Evolutionary conservation across 768 basidiomycete genomes (phyloP).

Genomic region (Boletus coccyginus): DNA sequence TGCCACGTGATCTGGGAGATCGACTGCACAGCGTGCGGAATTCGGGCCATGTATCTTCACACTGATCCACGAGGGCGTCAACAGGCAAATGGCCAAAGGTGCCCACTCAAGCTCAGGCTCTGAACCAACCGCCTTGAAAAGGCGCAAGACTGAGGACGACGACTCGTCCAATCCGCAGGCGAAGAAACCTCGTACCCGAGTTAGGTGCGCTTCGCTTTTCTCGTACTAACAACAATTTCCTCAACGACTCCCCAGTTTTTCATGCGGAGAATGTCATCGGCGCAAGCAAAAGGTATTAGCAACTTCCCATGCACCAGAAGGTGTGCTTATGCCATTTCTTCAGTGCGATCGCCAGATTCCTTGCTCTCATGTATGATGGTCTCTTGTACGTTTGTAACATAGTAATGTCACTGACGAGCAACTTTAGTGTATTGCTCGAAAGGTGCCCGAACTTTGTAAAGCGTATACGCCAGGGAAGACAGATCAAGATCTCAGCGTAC

Average conservation of each 20-base stretch:
- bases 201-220: conserved; percentile 52
- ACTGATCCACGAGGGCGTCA: conserved; percentile 29
- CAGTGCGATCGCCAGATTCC: conserved; percentile 86
- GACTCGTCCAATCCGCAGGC: conserved; percentile 38
- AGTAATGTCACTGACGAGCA: conserved; percentile 11
- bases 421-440: conserved; percentile 73
- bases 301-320: conserved; percentile 11
- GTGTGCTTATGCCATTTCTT: conserved; percentile 15
- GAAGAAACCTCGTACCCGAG: conserved; percentile 71
- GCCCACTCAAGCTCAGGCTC: conserved; percentile 13
- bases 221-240: background rate
- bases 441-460: conserved; percentile 85
- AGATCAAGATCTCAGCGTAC: conserved; percentile 76
- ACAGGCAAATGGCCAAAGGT: conserved; percentile 29
- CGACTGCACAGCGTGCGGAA: background rate
- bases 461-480: conserved; percentile 86
- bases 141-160: conserved; percentile 67
- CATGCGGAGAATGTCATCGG: conserved; percentile 85
- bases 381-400: conserved; percentile 1
- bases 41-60: conserved; percentile 26
- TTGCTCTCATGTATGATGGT: conserved; percentile 69
- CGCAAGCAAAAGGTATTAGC: conserved; percentile 75
- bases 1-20: conserved; percentile 27
- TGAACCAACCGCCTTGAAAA: conserved; percentile 44
- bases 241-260: conserved; percentile 51